These are phyloP conservation scores for Lepiota venenata DNA, from an alignment of 768 basidiomycete genomes.

Conservation along the genomic window DNA sequence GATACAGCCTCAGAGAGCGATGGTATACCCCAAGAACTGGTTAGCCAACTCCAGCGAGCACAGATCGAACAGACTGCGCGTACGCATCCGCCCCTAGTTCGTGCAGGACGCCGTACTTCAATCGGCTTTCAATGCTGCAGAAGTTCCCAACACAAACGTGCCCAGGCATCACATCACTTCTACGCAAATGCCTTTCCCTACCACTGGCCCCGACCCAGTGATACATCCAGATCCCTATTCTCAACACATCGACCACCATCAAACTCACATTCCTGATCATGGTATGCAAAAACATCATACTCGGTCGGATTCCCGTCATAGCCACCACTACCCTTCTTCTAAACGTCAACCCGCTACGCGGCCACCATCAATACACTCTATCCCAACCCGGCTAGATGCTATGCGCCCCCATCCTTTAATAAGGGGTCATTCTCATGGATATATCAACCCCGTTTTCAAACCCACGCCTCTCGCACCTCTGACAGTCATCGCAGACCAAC, in stretches of 20 bases:
- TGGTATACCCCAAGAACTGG: slow-evolving; percentile 19
- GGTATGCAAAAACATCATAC: slow-evolving; percentile 12
- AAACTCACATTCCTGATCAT: slow-evolving; percentile 1
- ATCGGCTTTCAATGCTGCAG: slow-evolving; percentile 24
- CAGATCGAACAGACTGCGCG: slow-evolving; percentile 12
- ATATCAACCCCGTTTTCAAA: slow-evolving; percentile 40
- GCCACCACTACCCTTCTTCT: slow-evolving; percentile 27
- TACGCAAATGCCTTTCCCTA: slow-evolving; percentile 11
- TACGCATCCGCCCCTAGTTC: slow-evolving; percentile 14
- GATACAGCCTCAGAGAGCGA: slow-evolving; percentile 35
- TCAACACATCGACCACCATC: slow-evolving; percentile 1
- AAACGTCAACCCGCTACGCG: slow-evolving; percentile 46
- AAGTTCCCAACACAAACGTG: slow-evolving; percentile 5
- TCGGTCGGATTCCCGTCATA: slow-evolving; percentile 21
- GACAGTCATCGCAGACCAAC: slow-evolving; percentile 42
- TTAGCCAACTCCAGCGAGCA: slow-evolving; percentile 4
- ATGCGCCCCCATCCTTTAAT: slow-evolving; percentile 77
- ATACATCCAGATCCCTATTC: neutral
- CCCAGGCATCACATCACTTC: slow-evolving; percentile 9
- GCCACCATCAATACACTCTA: slow-evolving; percentile 62
- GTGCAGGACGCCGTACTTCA: slow-evolving; percentile 35
- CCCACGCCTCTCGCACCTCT: slow-evolving; percentile 64
- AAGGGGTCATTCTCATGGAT: slow-evolving; percentile 66
- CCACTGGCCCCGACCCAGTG: slow-evolving; percentile 3
- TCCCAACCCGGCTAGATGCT: slow-evolving; percentile 30